These are phyloP conservation scores for Funneliformis mosseae DNA, from an alignment of 192 early-diverging fungal species.

Conservation along the genomic window DNA sequence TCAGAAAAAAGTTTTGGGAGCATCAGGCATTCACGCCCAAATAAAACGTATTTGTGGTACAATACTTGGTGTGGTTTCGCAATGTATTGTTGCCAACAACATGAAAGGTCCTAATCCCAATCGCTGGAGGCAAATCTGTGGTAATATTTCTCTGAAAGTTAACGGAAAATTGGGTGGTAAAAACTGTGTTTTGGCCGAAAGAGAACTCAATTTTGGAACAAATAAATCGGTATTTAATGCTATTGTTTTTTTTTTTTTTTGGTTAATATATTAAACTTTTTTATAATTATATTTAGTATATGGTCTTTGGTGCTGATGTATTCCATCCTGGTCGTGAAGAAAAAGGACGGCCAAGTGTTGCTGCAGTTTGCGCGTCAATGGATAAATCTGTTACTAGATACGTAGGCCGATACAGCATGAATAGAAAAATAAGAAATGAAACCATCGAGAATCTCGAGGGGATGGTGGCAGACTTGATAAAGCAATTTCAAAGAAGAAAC, in stretches of 20 bases:
- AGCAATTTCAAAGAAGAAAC: constrained; percentile 60
- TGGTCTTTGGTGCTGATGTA: constrained; percentile 91
- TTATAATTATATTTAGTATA: constrained; percentile 52
- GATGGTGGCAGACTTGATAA: constrained; percentile 65
- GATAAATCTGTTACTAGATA: constrained; percentile 59
- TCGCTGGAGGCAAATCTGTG: constrained; percentile 73
- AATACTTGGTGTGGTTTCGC: constrained; percentile 79
- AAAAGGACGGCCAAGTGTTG: constrained; percentile 23
- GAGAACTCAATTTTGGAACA: constrained; percentile 42
- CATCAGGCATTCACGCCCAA: constrained; percentile 76
- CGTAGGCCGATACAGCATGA: constrained; percentile 58
- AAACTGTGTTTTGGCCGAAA: constrained; percentile 60
- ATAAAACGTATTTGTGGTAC: constrained; percentile 91
- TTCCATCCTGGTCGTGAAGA: constrained; percentile 79
- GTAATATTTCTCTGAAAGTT: constrained; percentile 88
- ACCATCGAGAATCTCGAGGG: constrained; percentile 61
- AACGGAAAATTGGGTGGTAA: constrained; percentile 85
- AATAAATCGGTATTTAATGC: constrained; percentile 65
- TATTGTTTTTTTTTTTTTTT: constrained; percentile 62
- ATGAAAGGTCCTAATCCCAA: constrained; percentile 22
- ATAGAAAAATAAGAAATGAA: constrained; percentile 60
- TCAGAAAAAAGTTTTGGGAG: constrained; percentile 75
- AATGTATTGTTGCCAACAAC: constrained; percentile 71
- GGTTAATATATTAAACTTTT: constrained; percentile 38
- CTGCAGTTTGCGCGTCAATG: constrained; percentile 46